phyloP scores from a whole-genome alignment of 768 basidiomycete species.

The Amanita brunnescens region DNA sequence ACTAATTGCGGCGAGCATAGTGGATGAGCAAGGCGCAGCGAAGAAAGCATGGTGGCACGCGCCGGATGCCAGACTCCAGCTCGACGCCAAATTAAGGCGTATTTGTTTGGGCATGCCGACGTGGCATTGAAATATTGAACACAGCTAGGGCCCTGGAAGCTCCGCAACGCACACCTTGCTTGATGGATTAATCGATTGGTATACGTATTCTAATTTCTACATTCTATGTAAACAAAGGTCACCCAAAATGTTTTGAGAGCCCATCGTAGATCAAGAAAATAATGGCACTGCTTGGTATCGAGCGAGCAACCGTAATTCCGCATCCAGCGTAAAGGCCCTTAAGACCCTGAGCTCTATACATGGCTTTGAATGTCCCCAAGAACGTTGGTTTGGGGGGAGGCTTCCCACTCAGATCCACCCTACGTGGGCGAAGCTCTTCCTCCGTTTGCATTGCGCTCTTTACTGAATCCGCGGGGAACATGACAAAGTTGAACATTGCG shows the following conservation, averaged over 20 bases:
- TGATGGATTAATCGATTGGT: too few relatives aligned
- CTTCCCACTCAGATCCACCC: conserved; percentile 4
- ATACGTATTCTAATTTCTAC: too few relatives aligned
- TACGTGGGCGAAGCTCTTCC: conserved; percentile 57
- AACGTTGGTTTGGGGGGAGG: conserved; percentile 36
- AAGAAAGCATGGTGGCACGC: not conserved
- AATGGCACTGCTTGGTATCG: conserved; percentile 79
- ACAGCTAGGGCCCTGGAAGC: too few relatives aligned
- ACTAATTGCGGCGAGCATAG: not conserved
- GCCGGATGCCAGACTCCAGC: not conserved
- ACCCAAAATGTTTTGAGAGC: conserved; percentile 37
- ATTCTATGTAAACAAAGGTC: too few relatives aligned
- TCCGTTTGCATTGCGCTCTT: conserved; percentile 90
- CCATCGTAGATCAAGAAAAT: conserved; percentile 88
- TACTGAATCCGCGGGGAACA: conserved; percentile 88
- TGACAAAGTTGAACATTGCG: conserved; percentile 64
- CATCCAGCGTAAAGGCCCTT: conserved; percentile 81
- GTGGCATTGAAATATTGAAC: too few relatives aligned
- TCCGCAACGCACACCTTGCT: too few relatives aligned
- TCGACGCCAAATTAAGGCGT: not conserved
- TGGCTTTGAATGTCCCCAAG: conserved; percentile 49
- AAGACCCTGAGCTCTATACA: conserved; percentile 69
- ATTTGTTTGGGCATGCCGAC: too few relatives aligned
- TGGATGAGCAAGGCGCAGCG: not conserved
- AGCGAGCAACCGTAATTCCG: conserved; percentile 77